Base-by-base conservation (phyloP, 257 asterid genomes). In the Capsicum chinense region DNA sequence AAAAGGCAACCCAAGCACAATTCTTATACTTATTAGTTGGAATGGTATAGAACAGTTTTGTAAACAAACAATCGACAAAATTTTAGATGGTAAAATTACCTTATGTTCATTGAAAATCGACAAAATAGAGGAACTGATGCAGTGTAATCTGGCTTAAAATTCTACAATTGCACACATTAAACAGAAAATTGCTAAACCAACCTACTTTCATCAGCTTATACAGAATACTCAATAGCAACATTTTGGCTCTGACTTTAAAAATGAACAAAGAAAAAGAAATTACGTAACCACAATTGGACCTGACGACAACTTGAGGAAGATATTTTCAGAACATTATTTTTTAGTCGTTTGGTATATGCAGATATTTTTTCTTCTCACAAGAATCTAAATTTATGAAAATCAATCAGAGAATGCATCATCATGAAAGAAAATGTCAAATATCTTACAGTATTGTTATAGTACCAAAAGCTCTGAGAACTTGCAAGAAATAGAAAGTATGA, bases 141-240 rank as follows among this genome's bases (percentile, higher is more conserved):
- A 57, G 93, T 90, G 74, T 94, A 96, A 66, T 91, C 94, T 54
- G 99, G 94, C 91, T 83, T 90, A 90, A 92, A 96, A 80, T 87
- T 87, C 99, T 95, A 90, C 88, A 89, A 84, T 78, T 26, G 33
- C 68, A 78, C 87, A 42, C 44, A 84, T 83, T 42, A 60, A 70
- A 82, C 63, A 21, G 13, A 84, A 74, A 15, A 83, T 83, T 50
- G 39, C 59, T 78, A 47, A 63, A 59, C 15, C 42, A 39, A 54
- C 82, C 57, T 44, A 79, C 58, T 78, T 39, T 85, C 83, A 33
- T 13, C 17, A 54, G 66, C 35, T 9, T 7, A 79, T 0, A 37
- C 79, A 69, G 33, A 16, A 5, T 17, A 69, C 3, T 50, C 4
- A 21, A 74, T 19, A 50, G 80, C 4, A 48, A 74, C 8, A 74